Evolutionary conservation across 2,329 filamentous ascomycete genomes (phyloP).

Genomic region (Diplodia sapinea): DNA sequence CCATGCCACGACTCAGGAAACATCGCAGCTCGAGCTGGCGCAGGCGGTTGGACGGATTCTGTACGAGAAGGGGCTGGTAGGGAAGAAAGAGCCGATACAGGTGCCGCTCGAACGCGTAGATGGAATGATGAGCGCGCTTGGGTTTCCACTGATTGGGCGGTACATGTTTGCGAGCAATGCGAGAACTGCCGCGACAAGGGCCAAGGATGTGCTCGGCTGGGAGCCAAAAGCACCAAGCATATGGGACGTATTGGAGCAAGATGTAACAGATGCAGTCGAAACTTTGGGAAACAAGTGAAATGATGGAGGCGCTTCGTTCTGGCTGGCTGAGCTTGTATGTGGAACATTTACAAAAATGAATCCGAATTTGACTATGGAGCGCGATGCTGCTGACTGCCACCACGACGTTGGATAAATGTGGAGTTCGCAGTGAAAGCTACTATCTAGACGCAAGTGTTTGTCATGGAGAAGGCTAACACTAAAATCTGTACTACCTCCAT

Average conservation of each 20-base stretch:
- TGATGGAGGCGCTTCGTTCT: too few relatives aligned
- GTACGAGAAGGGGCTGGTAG: conserved; percentile 60
- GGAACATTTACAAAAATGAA: too few relatives aligned
- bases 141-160: conserved; percentile 51
- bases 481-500: too few relatives aligned
- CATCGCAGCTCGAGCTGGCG: conserved; percentile 68
- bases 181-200: conserved; percentile 59
- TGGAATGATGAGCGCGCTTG: conserved; percentile 39
- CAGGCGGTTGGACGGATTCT: conserved; percentile 47
- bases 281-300: neutral
- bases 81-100: conserved; percentile 44
- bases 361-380: too few relatives aligned
- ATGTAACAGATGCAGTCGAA: conserved; percentile 5
- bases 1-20: conserved; percentile 67
- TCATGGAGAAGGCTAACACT: too few relatives aligned
- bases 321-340: too few relatives aligned
- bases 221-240: conserved; percentile 52
- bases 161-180: conserved; percentile 68
- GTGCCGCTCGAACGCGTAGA: conserved; percentile 53
- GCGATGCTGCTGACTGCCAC: too few relatives aligned
- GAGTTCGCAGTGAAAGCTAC: too few relatives aligned
- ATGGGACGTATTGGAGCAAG: conserved; percentile 18
- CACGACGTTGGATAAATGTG: too few relatives aligned
- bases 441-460: too few relatives aligned
- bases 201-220: conserved; percentile 64